Percentiles rank a stretch among this genome's conserved stretches.
phyloP scores from a whole-genome alignment of 129 eudicot species.

The Apium graveolens region DNA sequence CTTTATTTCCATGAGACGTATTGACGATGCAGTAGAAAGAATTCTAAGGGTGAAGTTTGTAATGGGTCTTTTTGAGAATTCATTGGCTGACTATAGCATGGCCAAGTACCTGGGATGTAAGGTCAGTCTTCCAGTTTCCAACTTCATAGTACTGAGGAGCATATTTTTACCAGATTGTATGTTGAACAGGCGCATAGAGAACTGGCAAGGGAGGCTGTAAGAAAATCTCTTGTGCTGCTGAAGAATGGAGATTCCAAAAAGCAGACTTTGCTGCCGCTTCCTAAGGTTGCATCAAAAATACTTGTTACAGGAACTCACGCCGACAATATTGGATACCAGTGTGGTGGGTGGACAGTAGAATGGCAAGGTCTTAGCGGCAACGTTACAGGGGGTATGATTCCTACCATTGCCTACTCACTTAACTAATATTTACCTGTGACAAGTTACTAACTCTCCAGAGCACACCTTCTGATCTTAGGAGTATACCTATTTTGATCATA shows the following conservation, averaged over 20 bases:
- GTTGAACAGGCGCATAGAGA: conserved; percentile 1
- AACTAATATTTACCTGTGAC: neutral
- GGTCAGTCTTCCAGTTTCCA: neutral
- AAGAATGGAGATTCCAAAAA: neutral
- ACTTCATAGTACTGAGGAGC: neutral
- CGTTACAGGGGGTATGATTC: neutral
- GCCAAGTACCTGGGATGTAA: conserved; percentile 3
- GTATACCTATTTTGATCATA: neutral
- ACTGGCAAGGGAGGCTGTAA: conserved; percentile 1
- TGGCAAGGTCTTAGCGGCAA: conserved; percentile 1
- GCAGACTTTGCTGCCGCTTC: conserved; percentile 2
- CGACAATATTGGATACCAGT: neutral
- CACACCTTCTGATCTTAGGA: neutral
- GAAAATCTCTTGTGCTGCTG: neutral
- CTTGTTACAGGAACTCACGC: conserved; percentile 4
- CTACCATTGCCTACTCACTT: neutral
- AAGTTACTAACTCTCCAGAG: neutral
- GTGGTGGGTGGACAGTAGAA: neutral
- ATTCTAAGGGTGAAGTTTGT: neutral
- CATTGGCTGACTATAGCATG: conserved; percentile 2
- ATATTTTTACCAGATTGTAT: neutral
- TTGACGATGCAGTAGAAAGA: neutral
- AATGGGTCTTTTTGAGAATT: conserved; percentile 4
- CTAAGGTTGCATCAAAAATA: neutral
- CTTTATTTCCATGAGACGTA: neutral